These are phyloP conservation scores for Fusarium sp. DNA, from an alignment of 2,329 filamentous ascomycete species.

Conservation along the genomic window DNA sequence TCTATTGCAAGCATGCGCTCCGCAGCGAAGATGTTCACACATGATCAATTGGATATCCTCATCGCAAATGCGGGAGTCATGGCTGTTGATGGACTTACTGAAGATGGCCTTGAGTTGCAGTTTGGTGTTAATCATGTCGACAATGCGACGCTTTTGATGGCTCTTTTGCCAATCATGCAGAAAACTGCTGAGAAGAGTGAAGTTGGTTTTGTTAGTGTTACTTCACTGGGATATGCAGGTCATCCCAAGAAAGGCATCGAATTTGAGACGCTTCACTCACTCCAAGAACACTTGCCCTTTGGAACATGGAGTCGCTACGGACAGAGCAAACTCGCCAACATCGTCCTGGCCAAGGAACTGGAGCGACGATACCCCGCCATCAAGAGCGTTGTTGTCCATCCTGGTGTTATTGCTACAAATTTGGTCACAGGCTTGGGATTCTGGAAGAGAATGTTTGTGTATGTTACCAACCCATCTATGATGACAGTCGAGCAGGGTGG, in stretches of 20 bases:
- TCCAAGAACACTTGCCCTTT: slow-evolving; percentile 36
- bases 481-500: slow-evolving; percentile 43
- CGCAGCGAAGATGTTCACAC: slow-evolving; percentile 52
- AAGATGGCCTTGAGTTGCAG: slow-evolving; percentile 48
- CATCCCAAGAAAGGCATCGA: slow-evolving; percentile 42
- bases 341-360: slow-evolving; percentile 55
- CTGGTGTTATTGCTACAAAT: slow-evolving; percentile 50
- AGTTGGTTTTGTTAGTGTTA: slow-evolving; percentile 38
- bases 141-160: slow-evolving; percentile 45
- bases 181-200: slow-evolving; percentile 28
- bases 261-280: slow-evolving; percentile 41
- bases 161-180: slow-evolving; percentile 43
- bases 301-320: slow-evolving; percentile 57
- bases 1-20: slow-evolving; percentile 57
- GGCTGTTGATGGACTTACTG: slow-evolving; percentile 39
- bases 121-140: slow-evolving; percentile 49
- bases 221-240: slow-evolving; percentile 39
- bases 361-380: slow-evolving; percentile 54
- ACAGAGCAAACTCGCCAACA: slow-evolving; percentile 60
- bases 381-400: slow-evolving; percentile 57
- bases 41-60: slow-evolving; percentile 53
- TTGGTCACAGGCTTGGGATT: slow-evolving; percentile 37
- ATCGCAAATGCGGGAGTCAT: slow-evolving; percentile 51
- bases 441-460: slow-evolving; percentile 38
- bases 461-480: slow-evolving; percentile 33